Conservation (phyloP, 2,329 filamentous ascomycete species). For the Trichoderma aggressivum region DNA sequence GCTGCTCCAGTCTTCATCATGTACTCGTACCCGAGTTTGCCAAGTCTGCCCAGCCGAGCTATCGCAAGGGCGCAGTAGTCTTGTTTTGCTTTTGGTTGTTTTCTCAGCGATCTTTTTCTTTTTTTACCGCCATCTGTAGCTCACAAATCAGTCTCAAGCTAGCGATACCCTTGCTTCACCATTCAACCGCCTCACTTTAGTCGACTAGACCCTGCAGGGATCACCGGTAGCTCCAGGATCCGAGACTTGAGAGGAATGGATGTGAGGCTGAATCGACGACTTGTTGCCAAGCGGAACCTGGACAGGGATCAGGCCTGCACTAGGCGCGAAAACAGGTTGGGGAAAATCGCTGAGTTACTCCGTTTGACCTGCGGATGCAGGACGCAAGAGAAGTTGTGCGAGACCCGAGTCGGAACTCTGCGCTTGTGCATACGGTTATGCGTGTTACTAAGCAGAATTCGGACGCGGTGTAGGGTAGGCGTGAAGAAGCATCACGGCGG, state of each 20-base stretch:
- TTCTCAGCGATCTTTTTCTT: not conserved
- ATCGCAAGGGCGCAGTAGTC: not conserved
- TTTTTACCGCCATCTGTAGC: slow-evolving; percentile 16
- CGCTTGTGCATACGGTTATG: not conserved
- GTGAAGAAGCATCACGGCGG: not conserved
- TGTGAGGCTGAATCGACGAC: slow-evolving; percentile 14
- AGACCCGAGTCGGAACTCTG: not conserved
- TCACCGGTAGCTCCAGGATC: not conserved
- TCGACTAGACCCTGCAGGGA: not conserved
- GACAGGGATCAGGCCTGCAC: not conserved
- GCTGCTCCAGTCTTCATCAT: not conserved
- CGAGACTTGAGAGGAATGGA: not conserved
- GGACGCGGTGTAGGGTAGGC: not conserved
- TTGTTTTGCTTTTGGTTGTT: not conserved
- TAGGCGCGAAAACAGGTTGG: not conserved
- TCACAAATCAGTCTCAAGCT: slow-evolving; percentile 11
- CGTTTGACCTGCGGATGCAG: not conserved
- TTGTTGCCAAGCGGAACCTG: not conserved
- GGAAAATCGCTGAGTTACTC: not conserved
- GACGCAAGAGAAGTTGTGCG: not conserved
- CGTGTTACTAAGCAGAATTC: not conserved
- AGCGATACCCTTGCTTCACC: not conserved
- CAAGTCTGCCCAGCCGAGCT: not conserved
- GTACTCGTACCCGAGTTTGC: not conserved
- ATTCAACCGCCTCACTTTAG: not conserved